These are phyloP conservation scores for Tetrahymena elliotti DNA, from an alignment of 73 alveolate genomes.

Conservation along the genomic window DNA sequence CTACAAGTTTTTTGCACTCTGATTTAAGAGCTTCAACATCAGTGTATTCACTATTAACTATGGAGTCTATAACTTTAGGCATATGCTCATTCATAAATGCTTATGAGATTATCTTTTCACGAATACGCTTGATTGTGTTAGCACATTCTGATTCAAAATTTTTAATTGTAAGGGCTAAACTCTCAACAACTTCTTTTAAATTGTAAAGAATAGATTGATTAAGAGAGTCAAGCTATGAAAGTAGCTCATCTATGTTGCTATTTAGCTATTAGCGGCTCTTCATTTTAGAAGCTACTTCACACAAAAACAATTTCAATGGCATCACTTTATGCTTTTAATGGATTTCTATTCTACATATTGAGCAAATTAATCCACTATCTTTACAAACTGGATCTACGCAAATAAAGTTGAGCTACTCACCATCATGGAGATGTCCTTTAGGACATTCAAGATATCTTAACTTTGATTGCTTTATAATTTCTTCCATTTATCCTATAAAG, in stretches of 20 bases:
- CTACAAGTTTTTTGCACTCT: not conserved
- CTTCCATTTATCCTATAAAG: conserved; percentile 7
- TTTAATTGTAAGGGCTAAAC: not conserved
- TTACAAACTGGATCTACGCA: conserved; percentile 34
- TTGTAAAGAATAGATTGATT: not conserved
- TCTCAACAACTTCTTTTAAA: not conserved
- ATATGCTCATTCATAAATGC: not conserved
- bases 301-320: conserved; percentile 35
- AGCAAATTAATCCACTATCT: conserved; percentile 36
- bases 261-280: not conserved
- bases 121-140: not conserved
- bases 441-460: conserved; percentile 22
- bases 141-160: not conserved
- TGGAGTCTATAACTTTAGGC: not conserved
- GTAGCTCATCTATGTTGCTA: not conserved
- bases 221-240: not conserved
- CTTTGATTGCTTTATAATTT: conserved; percentile 19
- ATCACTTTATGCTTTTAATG: conserved; percentile 35
- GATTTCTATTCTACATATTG: conserved; percentile 36
- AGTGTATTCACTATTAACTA: not conserved
- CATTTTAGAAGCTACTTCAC: conserved; percentile 19
- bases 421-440: conserved; percentile 37
- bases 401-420: conserved; percentile 36
- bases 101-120: not conserved
- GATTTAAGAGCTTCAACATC: not conserved